phyloP scores from a whole-genome alignment of 805 yeast genomes.

The Blastobotrys muscicola region DNA sequence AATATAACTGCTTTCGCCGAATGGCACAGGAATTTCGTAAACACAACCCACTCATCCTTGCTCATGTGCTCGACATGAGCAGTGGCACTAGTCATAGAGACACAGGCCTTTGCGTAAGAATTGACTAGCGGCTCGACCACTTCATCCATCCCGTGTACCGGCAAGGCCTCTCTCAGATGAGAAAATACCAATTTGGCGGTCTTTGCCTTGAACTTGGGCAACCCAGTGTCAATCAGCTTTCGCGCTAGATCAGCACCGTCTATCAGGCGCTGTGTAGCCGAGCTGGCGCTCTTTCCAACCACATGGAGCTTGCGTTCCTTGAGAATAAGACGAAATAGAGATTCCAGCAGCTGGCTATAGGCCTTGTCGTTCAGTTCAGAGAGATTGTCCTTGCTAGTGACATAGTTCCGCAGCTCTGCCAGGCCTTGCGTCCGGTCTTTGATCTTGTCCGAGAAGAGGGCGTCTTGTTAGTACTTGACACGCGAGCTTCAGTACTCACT shows the following conservation, averaged over 20 bases:
- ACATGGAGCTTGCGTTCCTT: not conserved
- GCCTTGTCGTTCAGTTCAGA: not conserved
- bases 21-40: not conserved
- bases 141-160: not conserved
- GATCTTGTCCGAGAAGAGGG: conserved; percentile 10
- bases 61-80: conserved; percentile 5
- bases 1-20: not conserved
- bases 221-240: not conserved
- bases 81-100: not conserved
- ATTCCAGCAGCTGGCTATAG: not conserved
- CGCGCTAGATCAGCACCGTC: not conserved
- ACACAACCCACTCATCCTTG: not conserved
- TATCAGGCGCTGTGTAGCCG: not conserved
- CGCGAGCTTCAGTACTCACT: too few relatives aligned
- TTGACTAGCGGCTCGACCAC: conserved; percentile 1
- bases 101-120: conserved; percentile 1
- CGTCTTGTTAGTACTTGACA: not conserved
- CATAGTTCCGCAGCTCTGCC: conserved; percentile 4
- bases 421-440: conserved; percentile 13
- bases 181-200: not conserved
- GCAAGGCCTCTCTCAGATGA: not conserved
- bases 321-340: not conserved
- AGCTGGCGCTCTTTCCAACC: not conserved
- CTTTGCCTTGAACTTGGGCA: not conserved
- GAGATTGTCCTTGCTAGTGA: not conserved